Percentiles rank a stretch among this genome's conserved stretches.
phyloP scores from a whole-genome alignment of 1,139 yeast species.

The Kodamaea plutei region DNA sequence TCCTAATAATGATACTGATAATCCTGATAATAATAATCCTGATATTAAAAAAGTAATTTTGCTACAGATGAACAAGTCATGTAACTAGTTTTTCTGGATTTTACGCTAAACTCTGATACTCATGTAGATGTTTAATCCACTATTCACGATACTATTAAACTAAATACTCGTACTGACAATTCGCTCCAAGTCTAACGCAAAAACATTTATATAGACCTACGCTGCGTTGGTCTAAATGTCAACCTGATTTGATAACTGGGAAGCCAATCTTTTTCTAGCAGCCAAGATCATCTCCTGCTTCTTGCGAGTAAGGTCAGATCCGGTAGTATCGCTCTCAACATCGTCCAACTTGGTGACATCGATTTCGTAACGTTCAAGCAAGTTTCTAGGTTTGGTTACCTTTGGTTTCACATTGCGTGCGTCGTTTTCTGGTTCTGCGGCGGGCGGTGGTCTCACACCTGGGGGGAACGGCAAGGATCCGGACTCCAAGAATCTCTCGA shows the following conservation, averaged over 20 bases:
- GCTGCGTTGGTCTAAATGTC: no score
- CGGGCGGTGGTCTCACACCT: conserved; percentile 17
- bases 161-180: no score
- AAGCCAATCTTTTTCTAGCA: conserved; percentile 41
- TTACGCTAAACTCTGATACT: no score
- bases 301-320: conserved; percentile 16
- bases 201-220: no score
- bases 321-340: conserved; percentile 14
- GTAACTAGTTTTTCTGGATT: no score
- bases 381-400: conserved; percentile 16
- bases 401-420: conserved; percentile 5
- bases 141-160: no score
- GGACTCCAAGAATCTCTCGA: conserved; percentile 61
- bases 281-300: conserved; percentile 42
- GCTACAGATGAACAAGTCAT: no score
- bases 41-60: no score
- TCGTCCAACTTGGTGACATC: conserved; percentile 14
- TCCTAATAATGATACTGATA: no score
- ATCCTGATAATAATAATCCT: no score
- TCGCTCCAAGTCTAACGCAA: no score
- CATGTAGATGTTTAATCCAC: no score
- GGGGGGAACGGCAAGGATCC: conserved; percentile 70
- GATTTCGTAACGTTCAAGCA: conserved; percentile 35
- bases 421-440: conserved; percentile 6
- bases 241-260: conserved; percentile 32